Conservation (phyloP, 2,329 filamentous ascomycete genomes). For the Neopestalotiopsis rosae region DNA sequence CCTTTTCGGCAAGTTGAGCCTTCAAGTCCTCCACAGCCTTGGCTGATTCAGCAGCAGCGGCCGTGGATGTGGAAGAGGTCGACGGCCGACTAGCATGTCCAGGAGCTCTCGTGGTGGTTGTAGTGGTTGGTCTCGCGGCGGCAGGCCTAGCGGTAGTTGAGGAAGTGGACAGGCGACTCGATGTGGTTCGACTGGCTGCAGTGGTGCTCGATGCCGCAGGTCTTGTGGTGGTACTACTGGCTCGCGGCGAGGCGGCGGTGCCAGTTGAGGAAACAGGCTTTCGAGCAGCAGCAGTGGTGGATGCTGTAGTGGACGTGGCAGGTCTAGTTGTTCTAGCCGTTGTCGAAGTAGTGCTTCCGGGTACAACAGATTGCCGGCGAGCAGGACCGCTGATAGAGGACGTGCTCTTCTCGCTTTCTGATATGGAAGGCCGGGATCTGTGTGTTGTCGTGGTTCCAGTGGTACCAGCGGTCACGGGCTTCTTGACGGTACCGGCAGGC, state of each 20-base stretch:
- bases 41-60: constrained; percentile 46
- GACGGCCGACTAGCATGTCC: constrained; percentile 50
- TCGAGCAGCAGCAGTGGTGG: constrained; percentile 37
- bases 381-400: constrained; percentile 44
- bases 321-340: constrained; percentile 41
- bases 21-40: constrained; percentile 68
- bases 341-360: constrained; percentile 40
- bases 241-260: constrained; percentile 36
- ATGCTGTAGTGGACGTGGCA: constrained; percentile 33
- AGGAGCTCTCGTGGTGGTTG: constrained; percentile 43
- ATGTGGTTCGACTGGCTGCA: constrained; percentile 29
- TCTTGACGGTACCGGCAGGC: constrained; percentile 43
- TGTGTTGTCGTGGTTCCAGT: constrained; percentile 45
- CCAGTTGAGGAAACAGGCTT: constrained; percentile 32
- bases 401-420: constrained; percentile 56
- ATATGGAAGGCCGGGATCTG: constrained; percentile 53
- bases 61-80: constrained; percentile 35
- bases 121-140: constrained; percentile 41
- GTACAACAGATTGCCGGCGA: constrained; percentile 50
- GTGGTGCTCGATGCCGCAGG: constrained; percentile 43
- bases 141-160: constrained; percentile 39
- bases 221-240: constrained; percentile 40
- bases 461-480: constrained; percentile 33
- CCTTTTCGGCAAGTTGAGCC: constrained; percentile 61
- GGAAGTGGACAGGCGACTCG: constrained; percentile 22